phyloP scores from a whole-genome alignment of 2,329 filamentous ascomycete genomes.

The Hypoxylon sp. region DNA sequence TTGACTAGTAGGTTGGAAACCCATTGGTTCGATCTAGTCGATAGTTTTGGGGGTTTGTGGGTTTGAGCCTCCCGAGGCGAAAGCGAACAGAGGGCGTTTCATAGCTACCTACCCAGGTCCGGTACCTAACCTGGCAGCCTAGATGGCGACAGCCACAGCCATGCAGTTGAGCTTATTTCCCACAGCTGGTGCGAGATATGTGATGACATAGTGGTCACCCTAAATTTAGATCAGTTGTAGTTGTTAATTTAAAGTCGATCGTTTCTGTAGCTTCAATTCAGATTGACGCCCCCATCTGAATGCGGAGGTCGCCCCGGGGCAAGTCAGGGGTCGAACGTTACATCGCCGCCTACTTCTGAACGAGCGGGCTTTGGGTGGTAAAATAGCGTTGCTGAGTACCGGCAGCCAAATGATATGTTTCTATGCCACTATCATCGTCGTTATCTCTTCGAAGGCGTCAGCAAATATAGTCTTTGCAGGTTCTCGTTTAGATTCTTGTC shows the following conservation, averaged over 20 bases:
- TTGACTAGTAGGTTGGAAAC: slow-evolving; percentile 8
- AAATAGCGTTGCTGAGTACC: slow-evolving; percentile 1
- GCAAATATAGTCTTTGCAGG: not conserved
- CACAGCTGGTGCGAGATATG: not conserved
- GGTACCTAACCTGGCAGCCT: not conserved
- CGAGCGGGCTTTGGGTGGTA: not conserved
- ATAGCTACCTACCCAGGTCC: not conserved
- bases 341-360: slow-evolving; percentile 19
- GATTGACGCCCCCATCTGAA: slow-evolving; percentile 3
- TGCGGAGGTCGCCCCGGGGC: slow-evolving; percentile 23
- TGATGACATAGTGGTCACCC: slow-evolving; percentile 10
- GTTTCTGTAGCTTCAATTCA: not conserved
- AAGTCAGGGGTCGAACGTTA: slow-evolving; percentile 19
- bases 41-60: not conserved
- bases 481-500: not conserved
- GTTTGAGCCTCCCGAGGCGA: not conserved
- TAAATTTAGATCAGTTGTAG: slow-evolving; percentile 27
- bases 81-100: slow-evolving; percentile 8
- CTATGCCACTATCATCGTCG: slow-evolving; percentile 3
- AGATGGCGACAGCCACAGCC: slow-evolving; percentile 31
- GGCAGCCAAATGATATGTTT: not conserved
- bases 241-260: slow-evolving; percentile 25
- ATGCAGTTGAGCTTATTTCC: slow-evolving; percentile 4
- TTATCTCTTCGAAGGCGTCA: not conserved
- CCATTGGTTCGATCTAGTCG: slow-evolving; percentile 8